These are phyloP conservation scores for Saccharomyces uvarum DNA, from an alignment of 1,139 yeast species.

Conservation along the genomic window DNA sequence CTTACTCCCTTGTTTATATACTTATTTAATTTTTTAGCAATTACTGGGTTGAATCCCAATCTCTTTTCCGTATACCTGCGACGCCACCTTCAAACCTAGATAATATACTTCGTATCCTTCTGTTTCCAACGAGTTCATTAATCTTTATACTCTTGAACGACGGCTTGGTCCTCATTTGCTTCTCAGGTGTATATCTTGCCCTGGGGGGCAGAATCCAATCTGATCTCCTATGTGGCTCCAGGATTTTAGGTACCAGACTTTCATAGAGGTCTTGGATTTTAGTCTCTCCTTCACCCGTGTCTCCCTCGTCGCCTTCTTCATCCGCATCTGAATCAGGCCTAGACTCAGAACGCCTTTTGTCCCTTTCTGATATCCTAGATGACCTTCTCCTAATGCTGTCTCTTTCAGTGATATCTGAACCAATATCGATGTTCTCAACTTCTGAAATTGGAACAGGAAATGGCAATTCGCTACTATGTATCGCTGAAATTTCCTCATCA, in stretches of 20 bases:
- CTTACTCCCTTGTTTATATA: neutral
- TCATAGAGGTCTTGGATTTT: slow-evolving; percentile 25
- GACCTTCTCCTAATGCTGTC: slow-evolving; percentile 20
- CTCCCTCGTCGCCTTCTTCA: slow-evolving; percentile 3
- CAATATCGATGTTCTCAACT: neutral
- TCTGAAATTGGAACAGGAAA: neutral
- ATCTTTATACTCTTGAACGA: slow-evolving; percentile 26
- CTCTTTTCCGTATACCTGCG: slow-evolving; percentile 28
- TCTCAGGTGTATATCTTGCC: slow-evolving; percentile 28
- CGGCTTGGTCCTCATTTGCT: slow-evolving; percentile 29
- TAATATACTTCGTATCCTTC: slow-evolving; percentile 22
- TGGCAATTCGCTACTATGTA: neutral
- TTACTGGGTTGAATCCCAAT: slow-evolving; percentile 10
- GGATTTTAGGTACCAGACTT: slow-evolving; percentile 25
- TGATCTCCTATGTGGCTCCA: slow-evolving; percentile 29
- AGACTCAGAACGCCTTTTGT: neutral
- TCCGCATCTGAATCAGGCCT: neutral
- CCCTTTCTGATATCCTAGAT: slow-evolving; percentile 18
- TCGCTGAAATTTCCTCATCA: neutral
- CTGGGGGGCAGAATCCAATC: slow-evolving; percentile 31
- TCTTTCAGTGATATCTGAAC: neutral
- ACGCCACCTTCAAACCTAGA: slow-evolving; percentile 31
- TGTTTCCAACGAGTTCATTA: slow-evolving; percentile 25
- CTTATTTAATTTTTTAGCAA: slow-evolving; percentile 1
- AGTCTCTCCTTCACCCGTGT: slow-evolving; percentile 3